phyloP scores from a whole-genome alignment of 352 stramenopile species.

The Phytophthora constricta region DNA sequence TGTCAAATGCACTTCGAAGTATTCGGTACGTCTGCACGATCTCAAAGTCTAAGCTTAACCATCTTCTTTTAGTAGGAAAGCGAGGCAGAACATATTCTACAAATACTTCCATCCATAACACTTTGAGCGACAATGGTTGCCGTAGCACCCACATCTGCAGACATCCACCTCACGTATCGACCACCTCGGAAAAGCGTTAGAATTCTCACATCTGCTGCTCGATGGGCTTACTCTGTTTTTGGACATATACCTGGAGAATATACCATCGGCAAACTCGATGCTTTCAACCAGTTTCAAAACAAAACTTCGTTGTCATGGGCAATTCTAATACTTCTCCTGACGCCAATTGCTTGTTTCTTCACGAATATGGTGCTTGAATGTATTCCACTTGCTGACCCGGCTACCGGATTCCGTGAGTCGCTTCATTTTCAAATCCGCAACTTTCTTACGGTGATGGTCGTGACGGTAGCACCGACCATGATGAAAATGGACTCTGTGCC shows the following conservation, averaged over 20 bases:
- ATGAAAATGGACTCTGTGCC: conserved; percentile 34
- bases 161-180: not conserved
- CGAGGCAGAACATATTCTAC: too few relatives aligned
- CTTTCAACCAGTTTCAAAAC: conserved; percentile 13
- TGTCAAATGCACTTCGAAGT: too few relatives aligned
- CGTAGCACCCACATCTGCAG: too few relatives aligned
- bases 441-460: conserved; percentile 21
- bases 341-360: conserved; percentile 25
- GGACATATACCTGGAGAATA: conserved; percentile 18
- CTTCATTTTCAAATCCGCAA: conserved; percentile 33
- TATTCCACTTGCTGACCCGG: conserved; percentile 33
- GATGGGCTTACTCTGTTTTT: not conserved
- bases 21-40: too few relatives aligned
- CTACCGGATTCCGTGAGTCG: conserved; percentile 18
- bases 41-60: too few relatives aligned
- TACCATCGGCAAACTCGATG: conserved; percentile 32
- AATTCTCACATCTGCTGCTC: not conserved
- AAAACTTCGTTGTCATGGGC: not conserved
- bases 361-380: conserved; percentile 29
- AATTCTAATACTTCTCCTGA: conserved; percentile 8
- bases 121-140: too few relatives aligned
- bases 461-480: conserved; percentile 13
- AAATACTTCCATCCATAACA: too few relatives aligned
- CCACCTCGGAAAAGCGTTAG: not conserved
- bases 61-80: too few relatives aligned